Conservation (phyloP, 2,329 filamentous ascomycete species). For the Rutstroemia sp. region DNA sequence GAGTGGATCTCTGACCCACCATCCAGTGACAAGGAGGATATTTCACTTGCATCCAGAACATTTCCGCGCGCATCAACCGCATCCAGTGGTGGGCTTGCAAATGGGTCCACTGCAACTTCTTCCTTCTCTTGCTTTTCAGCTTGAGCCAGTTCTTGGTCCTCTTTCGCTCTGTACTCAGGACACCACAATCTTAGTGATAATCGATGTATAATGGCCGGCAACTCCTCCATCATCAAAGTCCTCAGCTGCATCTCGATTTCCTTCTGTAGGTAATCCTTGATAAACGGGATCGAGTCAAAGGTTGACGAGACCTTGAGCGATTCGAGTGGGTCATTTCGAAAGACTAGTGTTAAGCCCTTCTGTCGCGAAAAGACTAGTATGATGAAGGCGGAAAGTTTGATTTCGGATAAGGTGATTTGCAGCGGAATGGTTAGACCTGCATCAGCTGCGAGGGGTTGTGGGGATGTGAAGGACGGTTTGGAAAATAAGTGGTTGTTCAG, state of each 20-base stretch:
- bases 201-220: constrained; percentile 92
- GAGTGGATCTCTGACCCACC: constrained; percentile 76
- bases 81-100: constrained; percentile 73
- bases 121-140: constrained; percentile 43
- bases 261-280: constrained; percentile 91
- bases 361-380: constrained; percentile 96
- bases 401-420: constrained; percentile 91
- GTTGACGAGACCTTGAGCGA: constrained; percentile 98
- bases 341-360: constrained; percentile 93
- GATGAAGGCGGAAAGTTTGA: constrained; percentile 93
- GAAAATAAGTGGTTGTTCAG: constrained; percentile 92
- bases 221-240: constrained; percentile 93
- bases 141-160: constrained; percentile 46
- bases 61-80: constrained; percentile 77
- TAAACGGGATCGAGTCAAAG: constrained; percentile 97
- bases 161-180: constrained; percentile 69
- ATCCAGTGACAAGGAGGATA: constrained; percentile 72
- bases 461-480: constrained; percentile 86
- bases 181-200: constrained; percentile 85
- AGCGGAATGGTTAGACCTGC: constrained; percentile 94
- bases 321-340: constrained; percentile 95
- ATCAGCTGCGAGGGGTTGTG: constrained; percentile 82
- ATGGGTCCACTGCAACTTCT: constrained; percentile 59
- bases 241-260: constrained; percentile 92
- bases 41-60: constrained; percentile 64